Conservation (phyloP, 2,329 filamentous ascomycete species). For the Xylaria polymorpha region DNA sequence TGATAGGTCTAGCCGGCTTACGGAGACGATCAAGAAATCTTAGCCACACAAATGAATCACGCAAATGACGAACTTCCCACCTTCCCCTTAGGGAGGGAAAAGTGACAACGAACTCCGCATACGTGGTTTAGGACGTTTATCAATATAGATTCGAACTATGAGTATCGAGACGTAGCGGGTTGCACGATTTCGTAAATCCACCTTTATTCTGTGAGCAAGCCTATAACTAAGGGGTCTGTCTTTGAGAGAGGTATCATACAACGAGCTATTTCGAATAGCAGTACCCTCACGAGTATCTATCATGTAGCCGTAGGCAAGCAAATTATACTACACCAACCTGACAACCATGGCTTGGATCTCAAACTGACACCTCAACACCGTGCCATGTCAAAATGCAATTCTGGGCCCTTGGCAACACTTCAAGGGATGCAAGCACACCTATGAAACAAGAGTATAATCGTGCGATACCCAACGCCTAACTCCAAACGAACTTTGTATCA, state of each 20-base stretch:
- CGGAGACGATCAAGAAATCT: neutral
- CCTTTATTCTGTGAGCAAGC: constrained; percentile 3
- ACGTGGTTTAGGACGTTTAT: neutral
- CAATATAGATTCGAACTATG: neutral
- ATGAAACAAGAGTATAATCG: neutral
- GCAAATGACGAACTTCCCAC: neutral
- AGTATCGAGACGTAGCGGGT: neutral
- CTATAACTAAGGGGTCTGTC: neutral
- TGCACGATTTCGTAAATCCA: neutral
- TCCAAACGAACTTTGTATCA: constrained; percentile 14
- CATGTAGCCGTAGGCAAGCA: constrained; percentile 13
- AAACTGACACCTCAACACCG: constrained; percentile 35
- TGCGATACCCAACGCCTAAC: constrained; percentile 25
- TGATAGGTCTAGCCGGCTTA: constrained; percentile 7
- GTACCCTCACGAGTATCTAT: constrained; percentile 18
- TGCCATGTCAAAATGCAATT: constrained; percentile 29
- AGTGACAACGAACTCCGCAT: neutral
- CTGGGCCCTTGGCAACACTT: constrained; percentile 14
- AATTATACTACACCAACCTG: constrained; percentile 14
- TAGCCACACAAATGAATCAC: neutral
- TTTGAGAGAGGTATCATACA: neutral
- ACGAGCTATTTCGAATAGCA: constrained; percentile 8
- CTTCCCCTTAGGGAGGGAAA: neutral
- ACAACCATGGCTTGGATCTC: constrained; percentile 10
- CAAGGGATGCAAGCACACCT: constrained; percentile 4